These are phyloP conservation scores for Hymenoscyphus fructigenus DNA, from an alignment of 2,329 filamentous ascomycete species.

Conservation along the genomic window DNA sequence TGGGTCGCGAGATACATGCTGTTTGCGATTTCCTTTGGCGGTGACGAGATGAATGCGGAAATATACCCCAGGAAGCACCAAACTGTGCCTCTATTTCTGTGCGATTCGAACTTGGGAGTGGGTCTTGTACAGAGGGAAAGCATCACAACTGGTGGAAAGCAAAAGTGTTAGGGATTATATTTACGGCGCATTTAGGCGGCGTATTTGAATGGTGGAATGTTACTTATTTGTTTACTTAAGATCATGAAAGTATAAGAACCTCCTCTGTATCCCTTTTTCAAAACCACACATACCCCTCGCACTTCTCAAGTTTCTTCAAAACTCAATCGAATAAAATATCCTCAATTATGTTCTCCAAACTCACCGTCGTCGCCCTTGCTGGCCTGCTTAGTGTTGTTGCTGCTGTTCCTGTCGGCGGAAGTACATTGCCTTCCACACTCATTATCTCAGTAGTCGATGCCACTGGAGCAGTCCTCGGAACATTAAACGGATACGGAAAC, in stretches of 20 bases:
- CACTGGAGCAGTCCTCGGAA: constrained; percentile 5
- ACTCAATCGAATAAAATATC: neutral
- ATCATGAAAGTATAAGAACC: neutral
- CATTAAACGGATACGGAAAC: constrained; percentile 17
- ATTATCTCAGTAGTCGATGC: constrained; percentile 7
- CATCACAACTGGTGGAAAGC: neutral
- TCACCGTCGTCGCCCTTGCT: neutral
- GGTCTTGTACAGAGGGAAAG: neutral
- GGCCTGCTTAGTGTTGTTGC: neutral
- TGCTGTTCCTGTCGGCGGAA: neutral
- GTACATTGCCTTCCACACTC: neutral
- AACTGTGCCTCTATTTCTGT: neutral
- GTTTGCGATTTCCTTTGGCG: neutral
- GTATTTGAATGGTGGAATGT: neutral
- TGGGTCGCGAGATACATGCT: neutral
- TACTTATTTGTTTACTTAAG: constrained; percentile 1
- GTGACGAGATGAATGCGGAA: neutral
- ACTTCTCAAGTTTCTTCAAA: neutral
- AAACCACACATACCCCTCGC: neutral
- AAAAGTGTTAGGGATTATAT: neutral
- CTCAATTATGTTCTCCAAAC: neutral
- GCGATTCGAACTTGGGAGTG: neutral
- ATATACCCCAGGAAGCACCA: neutral
- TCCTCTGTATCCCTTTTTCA: neutral
- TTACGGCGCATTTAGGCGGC: neutral